These are phyloP conservation scores for Bacidia rubella DNA, from an alignment of 495 filamentous ascomycete genomes.

Conservation along the genomic window DNA sequence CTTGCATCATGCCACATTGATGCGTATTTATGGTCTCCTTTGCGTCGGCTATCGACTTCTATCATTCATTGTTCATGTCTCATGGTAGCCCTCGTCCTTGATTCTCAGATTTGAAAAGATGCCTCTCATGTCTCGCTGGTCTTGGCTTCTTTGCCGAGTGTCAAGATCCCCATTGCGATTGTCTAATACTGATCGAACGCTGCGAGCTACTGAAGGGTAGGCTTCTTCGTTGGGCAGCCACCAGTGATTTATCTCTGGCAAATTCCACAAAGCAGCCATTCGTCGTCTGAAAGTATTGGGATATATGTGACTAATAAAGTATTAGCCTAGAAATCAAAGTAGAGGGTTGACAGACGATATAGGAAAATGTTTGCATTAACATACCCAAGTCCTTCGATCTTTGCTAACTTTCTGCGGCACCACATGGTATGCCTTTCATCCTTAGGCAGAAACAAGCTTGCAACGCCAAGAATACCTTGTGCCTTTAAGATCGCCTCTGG, in stretches of 20 bases:
- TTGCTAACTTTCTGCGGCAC: slow-evolving; percentile 65
- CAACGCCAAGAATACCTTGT: slow-evolving; percentile 65
- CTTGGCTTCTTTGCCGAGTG: slow-evolving; percentile 50
- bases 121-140: slow-evolving; percentile 61
- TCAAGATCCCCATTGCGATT: slow-evolving; percentile 36
- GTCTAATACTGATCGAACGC: slow-evolving; percentile 62
- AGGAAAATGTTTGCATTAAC: slow-evolving; percentile 29
- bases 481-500: slow-evolving; percentile 55
- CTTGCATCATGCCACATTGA: too few relatives aligned
- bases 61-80: too few relatives aligned
- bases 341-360: neutral
- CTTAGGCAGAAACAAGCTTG: slow-evolving; percentile 62
- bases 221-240: slow-evolving; percentile 79
- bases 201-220: slow-evolving; percentile 54
- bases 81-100: slow-evolving; percentile 25
- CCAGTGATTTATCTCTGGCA: slow-evolving; percentile 58
- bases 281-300: slow-evolving; percentile 56
- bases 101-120: slow-evolving; percentile 45
- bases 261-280: slow-evolving; percentile 59
- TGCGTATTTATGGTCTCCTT: too few relatives aligned
- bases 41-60: too few relatives aligned
- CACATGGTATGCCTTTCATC: slow-evolving; percentile 66
- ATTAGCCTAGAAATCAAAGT: neutral
- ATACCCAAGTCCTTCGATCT: slow-evolving; percentile 73
- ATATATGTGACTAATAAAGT: slow-evolving; percentile 59